A percentile compares a stretch with the other conserved stretches of the same genome.
Conservation (phyloP, 192 early-diverging fungal species). For the Backusella australiensis region DNA sequence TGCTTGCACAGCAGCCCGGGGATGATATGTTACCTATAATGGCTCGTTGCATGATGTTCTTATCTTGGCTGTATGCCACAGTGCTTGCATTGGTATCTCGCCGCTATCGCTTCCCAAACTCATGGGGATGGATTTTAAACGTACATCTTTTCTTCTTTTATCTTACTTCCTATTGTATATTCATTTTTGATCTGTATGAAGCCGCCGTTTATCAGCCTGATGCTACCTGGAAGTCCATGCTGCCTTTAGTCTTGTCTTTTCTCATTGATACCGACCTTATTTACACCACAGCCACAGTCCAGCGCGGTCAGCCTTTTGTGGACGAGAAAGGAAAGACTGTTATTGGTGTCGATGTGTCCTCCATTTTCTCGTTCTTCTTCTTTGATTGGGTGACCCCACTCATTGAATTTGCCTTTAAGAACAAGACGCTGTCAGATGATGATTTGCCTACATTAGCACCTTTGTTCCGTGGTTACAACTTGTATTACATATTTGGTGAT, state of each 20-base stretch:
- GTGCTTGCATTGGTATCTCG: constrained; percentile 23
- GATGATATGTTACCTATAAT: not conserved
- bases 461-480: constrained; percentile 25
- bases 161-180: not conserved
- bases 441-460: constrained; percentile 41
- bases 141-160: constrained; percentile 28
- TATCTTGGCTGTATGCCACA: constrained; percentile 30
- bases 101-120: constrained; percentile 23
- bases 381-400: constrained; percentile 40
- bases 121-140: constrained; percentile 37
- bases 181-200: not conserved
- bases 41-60: not conserved
- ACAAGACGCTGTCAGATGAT: constrained; percentile 31
- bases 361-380: constrained; percentile 36
- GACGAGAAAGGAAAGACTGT: constrained; percentile 16
- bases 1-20: not conserved
- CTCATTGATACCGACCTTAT: constrained; percentile 19
- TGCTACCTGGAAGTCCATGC: not conserved
- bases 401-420: constrained; percentile 32
- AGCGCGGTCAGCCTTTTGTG: constrained; percentile 10
- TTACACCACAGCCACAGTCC: constrained; percentile 12
- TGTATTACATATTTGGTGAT: constrained; percentile 36
- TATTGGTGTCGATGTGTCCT: constrained; percentile 7
- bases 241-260: constrained; percentile 4
- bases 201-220: not conserved